phyloP scores from a whole-genome alignment of 371 early-diverging fungal genomes.

The Actinomortierella wolfii region DNA sequence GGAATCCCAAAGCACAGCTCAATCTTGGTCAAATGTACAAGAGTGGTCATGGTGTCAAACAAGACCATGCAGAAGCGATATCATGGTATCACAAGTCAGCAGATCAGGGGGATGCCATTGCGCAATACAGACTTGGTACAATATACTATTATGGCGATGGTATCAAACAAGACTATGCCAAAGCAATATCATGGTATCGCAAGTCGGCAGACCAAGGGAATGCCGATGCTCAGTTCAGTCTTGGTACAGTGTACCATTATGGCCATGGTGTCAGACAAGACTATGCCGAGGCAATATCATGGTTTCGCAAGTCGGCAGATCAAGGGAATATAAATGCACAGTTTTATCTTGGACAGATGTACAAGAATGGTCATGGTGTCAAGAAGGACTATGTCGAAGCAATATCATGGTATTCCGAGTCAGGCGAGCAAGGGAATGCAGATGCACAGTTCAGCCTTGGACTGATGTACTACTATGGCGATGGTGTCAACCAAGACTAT shows the following conservation, averaged over 20 bases:
- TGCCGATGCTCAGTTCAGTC: constrained; percentile 82
- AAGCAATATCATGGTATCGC: constrained; percentile 74
- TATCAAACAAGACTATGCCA: constrained; percentile 60
- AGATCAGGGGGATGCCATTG: constrained; percentile 75
- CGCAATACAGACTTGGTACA: constrained; percentile 74
- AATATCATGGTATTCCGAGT: constrained; percentile 74
- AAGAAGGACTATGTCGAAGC: constrained; percentile 64
- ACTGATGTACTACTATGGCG: constrained; percentile 81
- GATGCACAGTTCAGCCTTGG: constrained; percentile 70
- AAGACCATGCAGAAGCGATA: constrained; percentile 69
- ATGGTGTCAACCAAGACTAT: constrained; percentile 73
- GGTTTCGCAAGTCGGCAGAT: no score
- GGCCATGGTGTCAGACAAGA: constrained; percentile 83
- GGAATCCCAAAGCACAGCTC: constrained; percentile 74
- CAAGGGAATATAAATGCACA: no score
- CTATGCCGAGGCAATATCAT: no score
- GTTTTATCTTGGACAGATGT: no score
- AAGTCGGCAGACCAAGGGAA: constrained; percentile 80
- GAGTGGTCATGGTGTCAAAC: constrained; percentile 77
- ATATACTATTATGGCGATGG: constrained; percentile 84
- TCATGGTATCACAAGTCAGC: constrained; percentile 70
- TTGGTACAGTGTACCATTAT: constrained; percentile 83
- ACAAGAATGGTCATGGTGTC: no score
- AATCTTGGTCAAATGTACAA: constrained; percentile 85
- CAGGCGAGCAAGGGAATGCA: constrained; percentile 78